Evolutionary conservation across 345 rosid genomes (phyloP).

Genomic region (Reutealis trisperma): DNA sequence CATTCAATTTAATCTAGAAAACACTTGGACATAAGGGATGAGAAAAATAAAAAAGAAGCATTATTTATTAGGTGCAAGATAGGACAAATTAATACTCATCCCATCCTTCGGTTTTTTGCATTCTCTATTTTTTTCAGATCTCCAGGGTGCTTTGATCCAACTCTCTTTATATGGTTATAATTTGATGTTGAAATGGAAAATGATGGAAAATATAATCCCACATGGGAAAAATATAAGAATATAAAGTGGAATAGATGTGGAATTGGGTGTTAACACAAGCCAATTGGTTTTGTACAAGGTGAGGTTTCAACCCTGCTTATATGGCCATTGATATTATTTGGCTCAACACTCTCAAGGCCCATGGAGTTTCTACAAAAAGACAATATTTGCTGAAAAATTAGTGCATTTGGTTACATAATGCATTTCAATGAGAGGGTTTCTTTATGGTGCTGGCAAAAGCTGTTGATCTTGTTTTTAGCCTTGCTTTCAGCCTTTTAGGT

Average conservation of each 20-base stretch:
- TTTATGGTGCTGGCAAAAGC: neutral
- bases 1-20: neutral
- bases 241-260: too few species aligned
- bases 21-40: neutral
- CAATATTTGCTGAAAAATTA: neutral
- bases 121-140: neutral
- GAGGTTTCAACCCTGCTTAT: too few species aligned
- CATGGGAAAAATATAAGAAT: too few species aligned
- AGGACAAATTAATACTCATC: neutral
- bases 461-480: neutral
- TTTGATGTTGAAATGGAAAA: constrained; percentile 2
- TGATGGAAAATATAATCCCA: too few species aligned
- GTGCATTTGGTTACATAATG: neutral
- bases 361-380: too few species aligned
- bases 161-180: neutral
- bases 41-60: neutral
- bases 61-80: neutral
- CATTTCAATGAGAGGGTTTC: neutral
- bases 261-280: too few species aligned
- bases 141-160: neutral
- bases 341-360: too few species aligned
- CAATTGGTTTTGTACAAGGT: too few species aligned
- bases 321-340: too few species aligned
- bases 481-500: constrained; percentile 4
- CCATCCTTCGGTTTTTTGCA: neutral